Conservation (phyloP, 345 rosid species). For the Gossypium mustelinum region DNA sequence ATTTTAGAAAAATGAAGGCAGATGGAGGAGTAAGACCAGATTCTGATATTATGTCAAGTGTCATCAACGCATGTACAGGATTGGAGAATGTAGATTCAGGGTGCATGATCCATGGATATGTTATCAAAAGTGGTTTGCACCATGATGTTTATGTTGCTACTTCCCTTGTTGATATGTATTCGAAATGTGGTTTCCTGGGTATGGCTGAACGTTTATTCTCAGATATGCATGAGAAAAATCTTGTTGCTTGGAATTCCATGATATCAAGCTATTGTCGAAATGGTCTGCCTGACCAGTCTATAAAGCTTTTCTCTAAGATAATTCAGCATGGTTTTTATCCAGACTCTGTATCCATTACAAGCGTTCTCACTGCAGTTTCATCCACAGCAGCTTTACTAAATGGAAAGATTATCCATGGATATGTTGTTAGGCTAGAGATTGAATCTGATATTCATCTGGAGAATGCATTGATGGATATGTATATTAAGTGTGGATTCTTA, state of each 20-base stretch:
- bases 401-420: constrained; percentile 65
- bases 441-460: constrained; percentile 48
- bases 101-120: constrained; percentile 46
- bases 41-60: constrained; percentile 57
- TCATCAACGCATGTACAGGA: constrained; percentile 50
- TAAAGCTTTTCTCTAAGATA: constrained; percentile 43
- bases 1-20: constrained; percentile 44
- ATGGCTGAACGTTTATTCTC: constrained; percentile 52
- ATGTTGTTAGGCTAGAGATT: constrained; percentile 46
- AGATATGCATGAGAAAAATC: constrained; percentile 44
- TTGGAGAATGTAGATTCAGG: constrained; percentile 46
- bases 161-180: constrained; percentile 75
- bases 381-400: constrained; percentile 51
- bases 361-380: constrained; percentile 65
- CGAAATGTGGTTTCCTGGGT: constrained; percentile 57
- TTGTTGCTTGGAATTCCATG: constrained; percentile 76
- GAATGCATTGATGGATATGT: constrained; percentile 80
- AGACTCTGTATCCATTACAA: constrained; percentile 61
- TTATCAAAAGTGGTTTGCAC: constrained; percentile 47
- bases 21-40: constrained; percentile 48
- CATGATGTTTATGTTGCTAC: constrained; percentile 56
- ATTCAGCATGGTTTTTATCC: constrained; percentile 39
- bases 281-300: constrained; percentile 53
- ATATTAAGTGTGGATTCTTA: constrained; percentile 61
- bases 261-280: constrained; percentile 64